Evolutionary conservation across 345 rosid species (phyloP), one percentile per base, ranked within the genome.

Genomic region (Lepidium africanum): DNA sequence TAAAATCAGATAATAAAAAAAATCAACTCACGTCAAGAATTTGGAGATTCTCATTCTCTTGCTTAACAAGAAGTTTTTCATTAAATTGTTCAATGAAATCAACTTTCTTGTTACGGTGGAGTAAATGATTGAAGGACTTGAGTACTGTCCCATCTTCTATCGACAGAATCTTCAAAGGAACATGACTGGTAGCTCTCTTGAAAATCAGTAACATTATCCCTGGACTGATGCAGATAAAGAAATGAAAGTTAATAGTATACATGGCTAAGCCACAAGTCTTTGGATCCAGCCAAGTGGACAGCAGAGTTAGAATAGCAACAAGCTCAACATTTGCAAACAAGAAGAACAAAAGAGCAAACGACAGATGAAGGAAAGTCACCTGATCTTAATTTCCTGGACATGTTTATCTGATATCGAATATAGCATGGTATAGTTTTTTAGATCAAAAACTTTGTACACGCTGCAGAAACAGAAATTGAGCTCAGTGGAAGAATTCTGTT

Each of bases 91-190:
- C 98, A 11, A 93, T 93, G 78, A 94, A 94, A 69, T 94, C 99
- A 74, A 94, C 97, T 88, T 91, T 91, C 83, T 91, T 94, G 77
- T 87, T 91, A 39, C 93, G 86, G 77, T 88, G 96, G 73, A 94
- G 96, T 49, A 94, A 83, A 81, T 94, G 99, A 69, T 82, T 77
- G 63, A 94, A 94, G 38, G 89, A 77, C 81, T 91, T 91, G 71
- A 94, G 97, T 74, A 94, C 95, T 4, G 90, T 86, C 52, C 99
- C 99, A 80, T 94, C 99, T 84, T 94, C 99, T 73, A 94, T 94
- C 9, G 97, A 91, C 6, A 94, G 81, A 77, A 94, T 88, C 79
- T 86, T 87, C 39, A 94, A 81, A 69, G 90, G 92, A 57, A 94
- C 95, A 30, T 89, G 88, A 78, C 96, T 72, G 12, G 78, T 76